Conservation (phyloP, 495 filamentous ascomycete species). For the Trichocladium antarcticum region DNA sequence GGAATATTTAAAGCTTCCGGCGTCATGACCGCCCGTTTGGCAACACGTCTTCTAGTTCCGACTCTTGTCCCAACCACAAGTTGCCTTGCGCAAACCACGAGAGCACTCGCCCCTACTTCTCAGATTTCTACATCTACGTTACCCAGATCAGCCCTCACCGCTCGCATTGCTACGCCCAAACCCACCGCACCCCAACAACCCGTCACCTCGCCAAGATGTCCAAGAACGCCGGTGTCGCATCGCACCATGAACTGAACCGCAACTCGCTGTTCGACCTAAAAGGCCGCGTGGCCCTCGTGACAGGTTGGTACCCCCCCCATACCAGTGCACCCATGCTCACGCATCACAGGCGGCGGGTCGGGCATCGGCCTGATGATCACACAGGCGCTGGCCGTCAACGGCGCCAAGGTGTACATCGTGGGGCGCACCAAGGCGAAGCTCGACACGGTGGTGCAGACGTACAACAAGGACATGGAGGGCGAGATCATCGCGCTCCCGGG, state of each 20-base stretch:
- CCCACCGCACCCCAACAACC: not conserved
- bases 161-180: not conserved
- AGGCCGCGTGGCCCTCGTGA: slow-evolving; percentile 51
- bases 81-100: slow-evolving; percentile 1
- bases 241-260: slow-evolving; percentile 38
- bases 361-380: slow-evolving; percentile 67
- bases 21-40: slow-evolving; percentile 3
- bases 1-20: not conserved
- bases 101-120: slow-evolving; percentile 4
- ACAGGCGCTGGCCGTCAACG: slow-evolving; percentile 65
- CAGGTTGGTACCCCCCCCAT: slow-evolving; percentile 11
- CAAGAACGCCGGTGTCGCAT: slow-evolving; percentile 26
- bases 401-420: slow-evolving; percentile 74
- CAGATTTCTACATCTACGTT: not conserved
- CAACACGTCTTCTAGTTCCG: slow-evolving; percentile 5
- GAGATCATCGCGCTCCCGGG: slow-evolving; percentile 50
- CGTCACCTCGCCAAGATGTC: slow-evolving; percentile 30
- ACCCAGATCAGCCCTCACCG: not conserved
- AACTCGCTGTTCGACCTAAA: slow-evolving; percentile 50
- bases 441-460: slow-evolving; percentile 20
- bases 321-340: too few relatives aligned
- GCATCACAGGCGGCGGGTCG: slow-evolving; percentile 35
- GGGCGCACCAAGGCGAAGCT: slow-evolving; percentile 48
- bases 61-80: slow-evolving; percentile 1
- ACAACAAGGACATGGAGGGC: slow-evolving; percentile 29